These are phyloP conservation scores for Papiliotrema laurentii DNA, from an alignment of 1,284 basidiomycete species.

Conservation along the genomic window DNA sequence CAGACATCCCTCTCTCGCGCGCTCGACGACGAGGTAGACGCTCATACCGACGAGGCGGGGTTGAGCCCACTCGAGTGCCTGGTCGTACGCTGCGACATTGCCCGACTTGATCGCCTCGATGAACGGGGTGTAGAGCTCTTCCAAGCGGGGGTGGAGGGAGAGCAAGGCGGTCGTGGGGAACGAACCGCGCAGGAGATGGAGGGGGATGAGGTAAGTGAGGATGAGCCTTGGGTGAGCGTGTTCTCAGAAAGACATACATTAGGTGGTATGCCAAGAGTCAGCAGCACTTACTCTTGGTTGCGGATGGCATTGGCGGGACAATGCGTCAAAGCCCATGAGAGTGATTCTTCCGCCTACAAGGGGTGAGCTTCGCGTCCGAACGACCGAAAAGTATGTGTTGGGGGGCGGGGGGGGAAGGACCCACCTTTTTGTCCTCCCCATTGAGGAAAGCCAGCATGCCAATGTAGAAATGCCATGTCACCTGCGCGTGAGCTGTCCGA, in stretches of 20 bases:
- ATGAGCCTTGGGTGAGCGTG: too few relatives aligned
- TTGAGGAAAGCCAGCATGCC: constrained; percentile 91
- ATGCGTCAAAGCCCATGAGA: constrained; percentile 73
- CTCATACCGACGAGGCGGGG: constrained; percentile 74
- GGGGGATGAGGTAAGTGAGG: constrained; percentile 80
- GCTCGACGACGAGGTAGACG: constrained; percentile 79
- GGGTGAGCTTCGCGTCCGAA: constrained; percentile 3
- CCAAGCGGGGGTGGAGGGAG: constrained; percentile 64
- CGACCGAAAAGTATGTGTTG: neutral
- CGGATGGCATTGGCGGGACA: constrained; percentile 64
- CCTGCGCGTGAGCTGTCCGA: constrained; percentile 50
- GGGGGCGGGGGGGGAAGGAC: constrained; percentile 6
- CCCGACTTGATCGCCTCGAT: constrained; percentile 69
- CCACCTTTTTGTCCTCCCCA: constrained; percentile 78
- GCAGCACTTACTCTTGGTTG: constrained; percentile 69
- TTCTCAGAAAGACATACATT: neutral
- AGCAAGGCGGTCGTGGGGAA: constrained; percentile 69
- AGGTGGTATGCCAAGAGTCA: neutral
- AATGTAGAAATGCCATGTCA: constrained; percentile 87
- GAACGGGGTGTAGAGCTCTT: constrained; percentile 73
- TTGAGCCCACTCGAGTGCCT: constrained; percentile 61
- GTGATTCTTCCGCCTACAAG: constrained; percentile 68
- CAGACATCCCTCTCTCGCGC: constrained; percentile 79
- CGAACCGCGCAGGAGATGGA: constrained; percentile 78
- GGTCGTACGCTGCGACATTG: constrained; percentile 75